Percentiles rank a stretch among this genome's conserved stretches.
Conservation (phyloP, 129 eudicot genomes). For the Flaveria ramosissima region DNA sequence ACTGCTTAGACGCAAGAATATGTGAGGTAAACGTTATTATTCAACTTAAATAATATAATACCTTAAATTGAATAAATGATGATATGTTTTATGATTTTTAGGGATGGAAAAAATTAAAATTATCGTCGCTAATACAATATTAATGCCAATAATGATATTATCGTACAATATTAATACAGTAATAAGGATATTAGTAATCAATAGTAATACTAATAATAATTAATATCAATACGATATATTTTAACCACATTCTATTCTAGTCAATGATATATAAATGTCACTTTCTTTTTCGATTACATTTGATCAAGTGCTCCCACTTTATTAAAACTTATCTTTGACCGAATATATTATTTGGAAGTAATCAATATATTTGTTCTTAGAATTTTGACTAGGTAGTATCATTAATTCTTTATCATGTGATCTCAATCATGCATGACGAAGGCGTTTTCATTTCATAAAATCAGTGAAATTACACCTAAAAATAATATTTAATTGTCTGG, state of each 20-base stretch:
- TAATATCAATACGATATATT: too few species aligned
- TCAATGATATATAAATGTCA: neutral
- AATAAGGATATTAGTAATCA: neutral
- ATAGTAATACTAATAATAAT: neutral
- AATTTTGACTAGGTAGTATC: neutral
- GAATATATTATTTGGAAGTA: neutral
- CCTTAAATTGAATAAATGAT: neutral
- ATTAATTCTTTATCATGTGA: neutral
- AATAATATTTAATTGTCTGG: too few species aligned
- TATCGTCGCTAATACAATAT: too few species aligned
- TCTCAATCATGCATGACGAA: neutral
- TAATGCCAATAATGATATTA: too few species aligned
- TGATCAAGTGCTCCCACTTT: neutral
- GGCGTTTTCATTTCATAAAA: neutral
- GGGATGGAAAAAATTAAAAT: too few species aligned
- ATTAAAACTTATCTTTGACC: conserved; percentile 1
- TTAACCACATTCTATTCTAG: conserved; percentile 11
- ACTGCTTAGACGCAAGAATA: too few species aligned
- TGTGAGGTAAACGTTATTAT: too few species aligned
- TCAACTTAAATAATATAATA: too few species aligned
- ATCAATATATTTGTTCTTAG: conserved; percentile 1
- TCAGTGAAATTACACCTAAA: neutral
- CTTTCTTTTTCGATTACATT: conserved; percentile 1
- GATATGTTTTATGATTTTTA: neutral
- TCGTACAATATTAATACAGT: neutral